Evolutionary conservation across 495 filamentous ascomycete species (phyloP).

Genomic region (Aspergillus homomorphus): DNA sequence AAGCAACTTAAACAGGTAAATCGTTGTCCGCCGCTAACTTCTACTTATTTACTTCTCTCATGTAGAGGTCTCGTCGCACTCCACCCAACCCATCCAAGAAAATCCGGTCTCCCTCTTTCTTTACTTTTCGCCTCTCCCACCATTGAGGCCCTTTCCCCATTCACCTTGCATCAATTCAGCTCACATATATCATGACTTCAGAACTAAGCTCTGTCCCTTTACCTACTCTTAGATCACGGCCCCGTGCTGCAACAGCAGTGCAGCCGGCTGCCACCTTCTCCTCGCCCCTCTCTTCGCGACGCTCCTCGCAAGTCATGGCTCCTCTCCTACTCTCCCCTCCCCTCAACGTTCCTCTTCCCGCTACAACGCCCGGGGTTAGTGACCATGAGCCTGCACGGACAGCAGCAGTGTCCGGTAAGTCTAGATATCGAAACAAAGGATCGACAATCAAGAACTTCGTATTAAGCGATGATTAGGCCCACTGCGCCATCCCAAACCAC

Average conservation of each 20-base stretch:
- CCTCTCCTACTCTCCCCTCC: conserved; percentile 42
- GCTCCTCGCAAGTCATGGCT: conserved; percentile 46
- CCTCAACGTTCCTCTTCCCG: conserved; percentile 27
- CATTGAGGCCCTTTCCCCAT: neutral
- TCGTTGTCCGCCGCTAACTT: neutral
- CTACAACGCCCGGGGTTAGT: conserved; percentile 27
- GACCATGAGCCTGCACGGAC: conserved; percentile 57
- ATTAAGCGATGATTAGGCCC: conserved; percentile 42
- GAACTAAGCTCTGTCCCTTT: conserved; percentile 60
- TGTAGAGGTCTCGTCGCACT: neutral
- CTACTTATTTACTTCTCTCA: neutral
- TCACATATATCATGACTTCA: conserved; percentile 46
- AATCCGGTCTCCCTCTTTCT: neutral
- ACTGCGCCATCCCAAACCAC: conserved; percentile 74
- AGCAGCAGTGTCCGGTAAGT: conserved; percentile 55
- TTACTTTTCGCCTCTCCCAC: neutral
- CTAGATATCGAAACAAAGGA: neutral
- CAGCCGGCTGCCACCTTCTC: conserved; percentile 43
- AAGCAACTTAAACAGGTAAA: neutral
- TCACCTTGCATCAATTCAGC: neutral
- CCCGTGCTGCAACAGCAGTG: conserved; percentile 50
- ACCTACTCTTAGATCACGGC: conserved; percentile 44
- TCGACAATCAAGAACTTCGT: neutral
- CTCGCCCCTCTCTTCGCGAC: conserved; percentile 42
- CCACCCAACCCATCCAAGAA: neutral